Conservation (phyloP, 2,329 filamentous ascomycete species). For the Thermomyces lanuginosus region DNA sequence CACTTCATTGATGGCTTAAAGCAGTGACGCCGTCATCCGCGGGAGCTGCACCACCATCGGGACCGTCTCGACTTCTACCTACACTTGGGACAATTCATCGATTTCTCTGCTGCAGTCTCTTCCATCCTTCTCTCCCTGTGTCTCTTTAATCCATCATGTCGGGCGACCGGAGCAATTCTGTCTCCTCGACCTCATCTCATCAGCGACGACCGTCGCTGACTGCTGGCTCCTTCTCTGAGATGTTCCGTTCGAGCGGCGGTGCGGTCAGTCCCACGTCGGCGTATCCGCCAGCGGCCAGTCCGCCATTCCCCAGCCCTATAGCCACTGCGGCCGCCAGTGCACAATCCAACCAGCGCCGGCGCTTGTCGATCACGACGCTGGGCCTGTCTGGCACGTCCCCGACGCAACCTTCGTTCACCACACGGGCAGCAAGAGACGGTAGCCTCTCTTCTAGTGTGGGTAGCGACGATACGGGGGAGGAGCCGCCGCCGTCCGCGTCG, state of each 20-base stretch:
- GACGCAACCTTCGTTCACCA: slow-evolving; percentile 36
- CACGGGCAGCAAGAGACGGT: slow-evolving; percentile 40
- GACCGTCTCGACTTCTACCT: too few relatives aligned
- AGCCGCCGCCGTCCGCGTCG: slow-evolving; percentile 44
- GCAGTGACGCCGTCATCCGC: too few relatives aligned
- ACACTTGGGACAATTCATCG: too few relatives aligned
- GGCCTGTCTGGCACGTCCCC: slow-evolving; percentile 61
- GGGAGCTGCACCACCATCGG: too few relatives aligned
- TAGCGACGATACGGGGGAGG: slow-evolving; percentile 38
- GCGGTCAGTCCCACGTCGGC: slow-evolving; percentile 6
- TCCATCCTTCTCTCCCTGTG: too few relatives aligned
- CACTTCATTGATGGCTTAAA: too few relatives aligned
- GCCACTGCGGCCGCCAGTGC: slow-evolving; percentile 30
- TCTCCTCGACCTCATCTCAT: slow-evolving; percentile 22
- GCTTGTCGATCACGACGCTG: slow-evolving; percentile 58
- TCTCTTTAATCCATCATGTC: slow-evolving; percentile 31
- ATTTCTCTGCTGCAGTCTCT: too few relatives aligned
- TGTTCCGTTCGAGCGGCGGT: slow-evolving; percentile 18
- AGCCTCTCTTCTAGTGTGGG: slow-evolving; percentile 50
- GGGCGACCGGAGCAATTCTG: slow-evolving; percentile 23
- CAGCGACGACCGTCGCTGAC: slow-evolving; percentile 33
- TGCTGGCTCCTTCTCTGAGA: slow-evolving; percentile 24
- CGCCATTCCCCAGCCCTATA: slow-evolving; percentile 34
- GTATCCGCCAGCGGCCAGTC: too few relatives aligned
- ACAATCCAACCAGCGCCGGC: slow-evolving; percentile 39